Percentiles rank a stretch among this genome's conserved stretches.
phyloP scores from a whole-genome alignment of 306 rosid genomes.

The Bauhinia variegata region DNA sequence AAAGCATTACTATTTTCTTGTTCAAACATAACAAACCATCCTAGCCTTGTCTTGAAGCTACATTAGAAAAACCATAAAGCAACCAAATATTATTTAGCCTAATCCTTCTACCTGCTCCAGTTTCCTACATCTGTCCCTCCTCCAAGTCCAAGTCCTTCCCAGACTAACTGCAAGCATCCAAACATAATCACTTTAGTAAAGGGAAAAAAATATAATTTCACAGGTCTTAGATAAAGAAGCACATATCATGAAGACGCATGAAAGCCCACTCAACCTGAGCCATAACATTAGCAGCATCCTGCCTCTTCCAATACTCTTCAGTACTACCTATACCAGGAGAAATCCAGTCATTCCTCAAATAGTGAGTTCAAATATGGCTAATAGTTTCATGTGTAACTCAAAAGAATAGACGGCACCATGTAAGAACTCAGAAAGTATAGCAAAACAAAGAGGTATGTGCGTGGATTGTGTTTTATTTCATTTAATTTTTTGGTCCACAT shows the following conservation, averaged over 20 bases:
- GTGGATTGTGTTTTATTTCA: too few species aligned
- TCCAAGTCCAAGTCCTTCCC: constrained; percentile 98
- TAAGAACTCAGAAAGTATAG: constrained; percentile 18
- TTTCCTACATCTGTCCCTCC: constrained; percentile 82
- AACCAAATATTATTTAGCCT: background rate
- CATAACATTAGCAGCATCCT: constrained; percentile 88
- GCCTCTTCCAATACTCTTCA: constrained; percentile 95
- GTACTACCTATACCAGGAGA: constrained; percentile 75
- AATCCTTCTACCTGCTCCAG: constrained; percentile 69
- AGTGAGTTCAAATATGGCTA: constrained; percentile 19
- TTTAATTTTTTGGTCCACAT: too few species aligned
- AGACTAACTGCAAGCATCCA: constrained; percentile 66
- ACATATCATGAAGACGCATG: constrained; percentile 27
- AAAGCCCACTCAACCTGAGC: constrained; percentile 64
- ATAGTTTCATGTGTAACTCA: constrained; percentile 11
- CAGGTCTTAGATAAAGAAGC: constrained; percentile 14
- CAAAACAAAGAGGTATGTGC: constrained; percentile 13
- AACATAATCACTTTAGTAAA: constrained; percentile 22
- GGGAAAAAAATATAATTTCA: constrained; percentile 4
- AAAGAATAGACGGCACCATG: background rate
- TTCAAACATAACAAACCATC: background rate
- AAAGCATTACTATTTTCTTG: constrained; percentile 20
- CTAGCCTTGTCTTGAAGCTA: background rate
- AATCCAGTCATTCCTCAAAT: constrained; percentile 11
- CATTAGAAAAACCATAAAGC: background rate